Evolutionary conservation across 495 filamentous ascomycete species (phyloP), one percentile per base, ranked within the genome.

Genomic region (Stereocaulon alpinum): DNA sequence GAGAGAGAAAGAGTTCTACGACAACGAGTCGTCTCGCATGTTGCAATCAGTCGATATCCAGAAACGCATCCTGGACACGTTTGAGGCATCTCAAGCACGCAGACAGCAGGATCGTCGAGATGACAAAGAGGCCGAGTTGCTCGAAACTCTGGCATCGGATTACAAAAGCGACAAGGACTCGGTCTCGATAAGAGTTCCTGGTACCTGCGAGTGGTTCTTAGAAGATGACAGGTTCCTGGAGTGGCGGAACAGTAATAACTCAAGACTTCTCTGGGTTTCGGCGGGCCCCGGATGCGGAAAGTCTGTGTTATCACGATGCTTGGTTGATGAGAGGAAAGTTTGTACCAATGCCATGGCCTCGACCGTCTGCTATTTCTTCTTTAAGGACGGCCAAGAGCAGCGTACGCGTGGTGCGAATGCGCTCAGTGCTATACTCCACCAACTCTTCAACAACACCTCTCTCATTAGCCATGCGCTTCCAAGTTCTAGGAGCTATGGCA

Each of bases 241-340:
- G 32, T 76, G 72, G 73, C 60, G 49, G 54, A 32, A 62, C 15
- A 64, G 63, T 45, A 52, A 18, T n/a, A 30, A 48, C 3, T 67
- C 69, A 37, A 66, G 69, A 40, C 61, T 77, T 27, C 69, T 79
- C 12, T 76, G 69, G 74, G 62, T 78, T 17, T 72, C 76, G 6
- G 76, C 71, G 17, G 70, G 74, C 58, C 75, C 75, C 32, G 75
- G 75, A 22, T 78, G 72, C 56, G 74, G 75, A 3, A 79, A 79
- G 58, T 74, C 75, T 55, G 73, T 79, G 3, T 59, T 78, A 9
- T 55, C 70, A 1, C 63, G 64, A 59, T 70, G 64, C 17, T 64
- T 76, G 1, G 63, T 76, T 6, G 71, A 77, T 43, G 41, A 69
- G 45, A 61, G 55, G 58, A 69, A 9, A 45, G 60, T 37, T 24